Base-by-base conservation (phyloP, 1,139 yeast genomes). In the Blastobotrys serpentis region DNA sequence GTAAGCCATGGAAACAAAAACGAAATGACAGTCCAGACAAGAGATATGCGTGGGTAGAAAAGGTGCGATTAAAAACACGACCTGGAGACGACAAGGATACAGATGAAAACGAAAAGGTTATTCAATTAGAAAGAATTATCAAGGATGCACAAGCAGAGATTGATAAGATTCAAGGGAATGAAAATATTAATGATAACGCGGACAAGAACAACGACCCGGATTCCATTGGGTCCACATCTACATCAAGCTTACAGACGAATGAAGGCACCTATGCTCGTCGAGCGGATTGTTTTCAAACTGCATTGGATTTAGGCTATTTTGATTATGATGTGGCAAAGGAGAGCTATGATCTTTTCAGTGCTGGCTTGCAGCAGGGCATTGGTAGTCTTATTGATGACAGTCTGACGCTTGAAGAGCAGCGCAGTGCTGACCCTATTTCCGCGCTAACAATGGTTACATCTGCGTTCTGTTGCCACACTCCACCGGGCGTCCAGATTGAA, bases 1-100 rank as follows among this genome's bases (percentile, higher is more conserved):
- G 83, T 55, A 75, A 38, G 8, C 40, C 40, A 13, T 19, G 16
- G 40, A 6, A 17, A 13, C 23, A 6, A 19, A 23, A 7, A 14
- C 7, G 32, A 6, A 29, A 14, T 11, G 13, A 11, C 32, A 29
- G 32, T 29, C 32, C 32, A 10, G 32, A 29, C 4, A 18, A 14
- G 25, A 36, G 10, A 19, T 36, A 36, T 36, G 40, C 40, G 22
- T 36, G 40, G 40, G 40, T 36, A 5, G 40, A 36, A 13, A 36
- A 36, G 25, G 25, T 36, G n/a, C 40, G 40, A 7, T 19, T 36
- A 11, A 36, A 36, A 14, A 36, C 40, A 7, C 40, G 38, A 10
- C 39, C 33, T 1, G 19, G 40, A 2, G 50, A 36, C 7, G 22
- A 29, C 11, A 47, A 44, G 2, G 26, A 26, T 13, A 18, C 23